phyloP scores from a whole-genome alignment of 129 eudicot genomes.

The Saussurea involucrata region DNA sequence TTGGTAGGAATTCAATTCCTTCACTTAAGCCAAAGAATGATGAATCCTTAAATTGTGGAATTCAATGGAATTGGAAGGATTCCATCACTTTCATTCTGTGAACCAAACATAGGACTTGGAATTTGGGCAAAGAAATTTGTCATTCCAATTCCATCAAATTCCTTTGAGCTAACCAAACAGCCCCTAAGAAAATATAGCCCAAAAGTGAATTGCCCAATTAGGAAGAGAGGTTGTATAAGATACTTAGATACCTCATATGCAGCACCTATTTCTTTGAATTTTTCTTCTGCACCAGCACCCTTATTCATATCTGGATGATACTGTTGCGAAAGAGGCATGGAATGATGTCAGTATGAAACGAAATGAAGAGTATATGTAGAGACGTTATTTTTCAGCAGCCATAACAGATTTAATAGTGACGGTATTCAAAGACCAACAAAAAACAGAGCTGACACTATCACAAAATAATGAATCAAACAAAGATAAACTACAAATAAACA shows the following conservation, averaged over 20 bases:
- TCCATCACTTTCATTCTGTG: too few relatives aligned
- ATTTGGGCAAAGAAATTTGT: too few relatives aligned
- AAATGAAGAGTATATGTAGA: not conserved
- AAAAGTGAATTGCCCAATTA: not conserved
- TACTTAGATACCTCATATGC: conserved; percentile 83
- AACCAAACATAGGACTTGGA: too few relatives aligned
- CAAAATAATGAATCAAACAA: not conserved
- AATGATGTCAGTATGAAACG: not conserved
- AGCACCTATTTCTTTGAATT: conserved; percentile 93
- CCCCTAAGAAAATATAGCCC: not conserved
- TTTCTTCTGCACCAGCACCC: conserved; percentile 79
- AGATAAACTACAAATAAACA: not conserved
- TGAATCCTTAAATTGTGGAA: too few relatives aligned
- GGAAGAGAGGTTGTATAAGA: not conserved
- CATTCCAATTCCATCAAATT: too few relatives aligned
- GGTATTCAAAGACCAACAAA: not conserved
- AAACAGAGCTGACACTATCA: conserved; percentile 4
- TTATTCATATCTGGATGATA: conserved; percentile 97
- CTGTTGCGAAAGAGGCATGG: conserved; percentile 30
- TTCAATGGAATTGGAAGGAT: too few relatives aligned
- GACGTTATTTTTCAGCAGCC: not conserved
- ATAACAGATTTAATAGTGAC: not conserved
- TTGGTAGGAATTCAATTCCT: too few relatives aligned
- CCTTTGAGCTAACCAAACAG: too few relatives aligned
- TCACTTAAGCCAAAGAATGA: too few relatives aligned